A percentile compares a stretch with the other conserved stretches of the same genome.
phyloP scores from a whole-genome alignment of 2,329 filamentous ascomycete species.

The Diaporthe sp. region DNA sequence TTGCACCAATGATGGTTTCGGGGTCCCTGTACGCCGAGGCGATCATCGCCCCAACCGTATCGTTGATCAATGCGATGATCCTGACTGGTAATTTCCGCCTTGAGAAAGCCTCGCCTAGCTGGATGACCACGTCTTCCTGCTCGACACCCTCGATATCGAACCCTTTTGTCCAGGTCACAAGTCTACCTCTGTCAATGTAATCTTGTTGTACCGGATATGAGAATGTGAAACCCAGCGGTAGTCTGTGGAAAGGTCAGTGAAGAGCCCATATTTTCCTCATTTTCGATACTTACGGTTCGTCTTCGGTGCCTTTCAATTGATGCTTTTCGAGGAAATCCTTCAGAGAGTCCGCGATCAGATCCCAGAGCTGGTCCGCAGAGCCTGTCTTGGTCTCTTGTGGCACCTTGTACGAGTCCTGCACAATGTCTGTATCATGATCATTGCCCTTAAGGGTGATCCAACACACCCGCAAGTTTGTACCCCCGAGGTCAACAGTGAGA shows the following conservation, averaged over 20 bases:
- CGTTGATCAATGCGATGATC: constrained; percentile 81
- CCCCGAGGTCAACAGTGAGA: constrained; percentile 47
- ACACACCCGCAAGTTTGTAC: constrained; percentile 48
- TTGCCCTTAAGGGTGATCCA: constrained; percentile 41
- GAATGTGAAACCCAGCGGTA: constrained; percentile 78
- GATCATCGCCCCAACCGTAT: constrained; percentile 84
- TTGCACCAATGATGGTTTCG: constrained; percentile 78
- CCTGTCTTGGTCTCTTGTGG: constrained; percentile 75
- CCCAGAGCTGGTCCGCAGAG: constrained; percentile 74
- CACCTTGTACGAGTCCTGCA: constrained; percentile 77
- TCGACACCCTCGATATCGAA: constrained; percentile 80
- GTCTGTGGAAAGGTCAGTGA: constrained; percentile 55
- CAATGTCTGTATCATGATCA: constrained; percentile 65
- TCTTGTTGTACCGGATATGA: constrained; percentile 78
- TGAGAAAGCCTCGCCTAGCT: constrained; percentile 65
- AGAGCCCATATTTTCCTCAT: constrained; percentile 43
- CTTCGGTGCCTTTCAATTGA: constrained; percentile 25
- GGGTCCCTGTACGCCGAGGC: constrained; percentile 81
- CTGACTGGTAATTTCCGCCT: constrained; percentile 68
- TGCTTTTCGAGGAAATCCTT: constrained; percentile 73
- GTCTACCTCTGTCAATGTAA: constrained; percentile 75
- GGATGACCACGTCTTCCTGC: constrained; percentile 74
- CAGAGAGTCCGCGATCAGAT: constrained; percentile 76
- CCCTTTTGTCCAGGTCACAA: constrained; percentile 80
- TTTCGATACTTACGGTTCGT: constrained; percentile 53